phyloP scores from a whole-genome alignment of 352 stramenopile genomes.

The Peronosclerospora sorghi region DNA sequence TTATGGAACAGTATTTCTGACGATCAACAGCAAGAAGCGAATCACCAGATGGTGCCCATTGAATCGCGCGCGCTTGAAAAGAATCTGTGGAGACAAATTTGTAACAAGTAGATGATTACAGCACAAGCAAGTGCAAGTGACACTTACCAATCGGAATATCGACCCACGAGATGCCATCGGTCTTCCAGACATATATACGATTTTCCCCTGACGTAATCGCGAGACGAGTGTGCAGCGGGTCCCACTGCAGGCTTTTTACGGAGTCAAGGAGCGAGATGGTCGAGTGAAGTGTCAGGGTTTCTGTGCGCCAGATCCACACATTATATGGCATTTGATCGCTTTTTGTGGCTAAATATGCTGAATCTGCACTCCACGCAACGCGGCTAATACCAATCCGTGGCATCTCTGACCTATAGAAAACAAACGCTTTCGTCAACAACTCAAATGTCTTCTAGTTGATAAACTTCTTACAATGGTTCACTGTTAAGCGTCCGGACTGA shows the following conservation, averaged over 20 bases:
- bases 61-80: slow-evolving; percentile 57
- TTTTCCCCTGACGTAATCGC: slow-evolving; percentile 49
- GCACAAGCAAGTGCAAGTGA: neutral
- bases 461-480: slow-evolving; percentile 48
- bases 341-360: slow-evolving; percentile 58
- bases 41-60: slow-evolving; percentile 48
- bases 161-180: slow-evolving; percentile 55
- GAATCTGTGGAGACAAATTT: slow-evolving; percentile 21
- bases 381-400: slow-evolving; percentile 62
- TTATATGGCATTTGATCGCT: slow-evolving; percentile 79
- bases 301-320: slow-evolving; percentile 74
- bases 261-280: slow-evolving; percentile 53
- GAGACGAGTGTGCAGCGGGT: slow-evolving; percentile 32
- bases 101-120: neutral
- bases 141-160: slow-evolving; percentile 43
- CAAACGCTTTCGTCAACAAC: neutral
- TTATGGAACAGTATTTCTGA: slow-evolving; percentile 62
- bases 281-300: slow-evolving; percentile 57
- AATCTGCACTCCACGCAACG: slow-evolving; percentile 56
- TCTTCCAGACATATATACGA: slow-evolving; percentile 63
- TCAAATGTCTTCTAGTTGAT: neutral
- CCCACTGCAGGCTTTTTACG: slow-evolving; percentile 56
- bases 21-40: slow-evolving; percentile 41
- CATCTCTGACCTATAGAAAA: slow-evolving; percentile 42
- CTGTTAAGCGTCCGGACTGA: slow-evolving; percentile 52